Conservation (phyloP, 2,329 filamentous ascomycete genomes). For the Exophiala lecanii-corni region DNA sequence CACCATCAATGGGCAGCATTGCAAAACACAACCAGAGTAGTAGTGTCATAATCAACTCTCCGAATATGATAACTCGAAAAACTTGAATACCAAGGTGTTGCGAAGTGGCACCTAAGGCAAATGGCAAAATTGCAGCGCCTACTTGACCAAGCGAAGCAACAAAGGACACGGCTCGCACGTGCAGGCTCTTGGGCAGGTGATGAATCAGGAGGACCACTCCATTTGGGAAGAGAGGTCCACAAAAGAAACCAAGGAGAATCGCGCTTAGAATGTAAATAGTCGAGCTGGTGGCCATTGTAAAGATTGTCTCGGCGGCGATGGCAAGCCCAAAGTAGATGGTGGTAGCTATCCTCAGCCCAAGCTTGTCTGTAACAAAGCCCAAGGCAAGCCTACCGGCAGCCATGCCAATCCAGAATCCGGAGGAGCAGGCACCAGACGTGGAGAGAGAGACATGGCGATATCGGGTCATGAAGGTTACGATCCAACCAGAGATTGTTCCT, state of each 20-base stretch:
- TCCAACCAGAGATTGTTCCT: slow-evolving; percentile 42
- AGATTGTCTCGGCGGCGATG: not conserved
- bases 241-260: slow-evolving; percentile 34
- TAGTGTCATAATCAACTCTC: not conserved
- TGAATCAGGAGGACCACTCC: slow-evolving; percentile 37
- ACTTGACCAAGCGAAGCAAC: slow-evolving; percentile 42
- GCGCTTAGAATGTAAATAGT: slow-evolving; percentile 26
- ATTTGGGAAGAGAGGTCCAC: slow-evolving; percentile 41
- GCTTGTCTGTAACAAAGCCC: slow-evolving; percentile 30
- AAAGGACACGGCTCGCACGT: slow-evolving; percentile 42
- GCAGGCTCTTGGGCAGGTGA: slow-evolving; percentile 35
- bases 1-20: not conserved
- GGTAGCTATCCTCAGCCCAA: slow-evolving; percentile 29
- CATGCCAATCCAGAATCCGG: slow-evolving; percentile 44
- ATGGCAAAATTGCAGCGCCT: slow-evolving; percentile 41
- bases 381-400: slow-evolving; percentile 35
- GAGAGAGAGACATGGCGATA: slow-evolving; percentile 35
- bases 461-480: slow-evolving; percentile 43
- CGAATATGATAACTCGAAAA: slow-evolving; percentile 25
- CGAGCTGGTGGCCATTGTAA: slow-evolving; percentile 21
- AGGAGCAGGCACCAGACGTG: slow-evolving; percentile 37
- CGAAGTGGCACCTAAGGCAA: slow-evolving; percentile 39
- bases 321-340: slow-evolving; percentile 25
- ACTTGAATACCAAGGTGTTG: slow-evolving; percentile 36
- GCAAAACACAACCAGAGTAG: not conserved